Base-by-base conservation (phyloP, 768 basidiomycete species). In the Amanita exitialis region DNA sequence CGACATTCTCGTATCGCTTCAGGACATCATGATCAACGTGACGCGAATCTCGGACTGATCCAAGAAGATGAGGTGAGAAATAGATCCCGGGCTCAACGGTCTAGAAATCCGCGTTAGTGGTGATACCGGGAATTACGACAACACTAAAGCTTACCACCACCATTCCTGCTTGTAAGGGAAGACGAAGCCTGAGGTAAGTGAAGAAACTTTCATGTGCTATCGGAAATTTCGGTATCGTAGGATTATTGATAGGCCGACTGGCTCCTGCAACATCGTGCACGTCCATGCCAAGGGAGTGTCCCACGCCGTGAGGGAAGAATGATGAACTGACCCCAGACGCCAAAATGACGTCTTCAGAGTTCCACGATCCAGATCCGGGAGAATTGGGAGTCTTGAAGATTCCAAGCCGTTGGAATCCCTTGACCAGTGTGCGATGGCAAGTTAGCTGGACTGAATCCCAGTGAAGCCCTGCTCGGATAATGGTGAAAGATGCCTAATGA, bases 291-390 rank as follows among this genome's bases (percentile, higher is more conserved):
- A 97, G 71, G 5, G 87, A 87, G 62, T 97, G 94, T 0, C 92
- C 91, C 35, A 87, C 70, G 2, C 94, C 95, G 61, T 97, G 94
- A 8, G 94, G 94, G 77, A 90, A 97, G 74, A 97, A 97, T 0
- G 90, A 89, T 1, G 82, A 69, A 55, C 83, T 83, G 38, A 89
- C 67, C 0, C 92, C 93, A 4, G 82, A 83, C 15, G 76, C 76
- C 6, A 96, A 71, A 51, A 97, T 82, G 20, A 78, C 79, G 47
- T 81, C 76, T 56, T 79, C 78, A 3, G 78, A 70, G 59, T 80
- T 82, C 77, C 74, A 75, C 0, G 73, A 77, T 28, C 77, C 77
- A 3, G 73, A 75, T 32, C 66, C 66, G 8, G 69, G 69, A 2
- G 72, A 71, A 16, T 69, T 57, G 15, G 78, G 78, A 0, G 70